Evolutionary conservation across 306 rosid species (phyloP).

Genomic region (Dalbergia cultrata): DNA sequence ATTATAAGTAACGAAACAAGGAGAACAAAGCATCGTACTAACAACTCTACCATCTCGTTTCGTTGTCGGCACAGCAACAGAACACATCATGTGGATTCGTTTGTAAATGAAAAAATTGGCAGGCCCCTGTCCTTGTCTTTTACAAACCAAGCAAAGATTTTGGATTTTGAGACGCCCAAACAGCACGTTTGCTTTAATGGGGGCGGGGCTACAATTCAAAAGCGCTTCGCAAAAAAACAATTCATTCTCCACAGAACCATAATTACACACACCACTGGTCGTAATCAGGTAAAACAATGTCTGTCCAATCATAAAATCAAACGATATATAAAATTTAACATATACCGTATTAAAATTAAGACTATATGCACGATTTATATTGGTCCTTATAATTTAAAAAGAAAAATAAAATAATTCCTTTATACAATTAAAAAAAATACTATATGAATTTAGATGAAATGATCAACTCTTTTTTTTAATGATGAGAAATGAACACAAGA

Average conservation of each 20-base stretch:
- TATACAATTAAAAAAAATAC: too few species aligned
- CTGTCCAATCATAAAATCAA: constrained; percentile 23
- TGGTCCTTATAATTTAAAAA: too few species aligned
- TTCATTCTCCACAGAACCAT: background rate
- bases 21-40: background rate
- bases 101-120: background rate
- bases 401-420: too few species aligned
- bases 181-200: background rate
- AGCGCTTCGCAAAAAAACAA: background rate
- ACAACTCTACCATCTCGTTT: constrained; percentile 1
- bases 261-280: constrained; percentile 4
- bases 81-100: constrained; percentile 24
- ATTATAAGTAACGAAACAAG: background rate
- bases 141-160: background rate
- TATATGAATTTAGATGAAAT: too few species aligned
- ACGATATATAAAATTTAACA: background rate
- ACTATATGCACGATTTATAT: too few species aligned
- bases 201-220: constrained; percentile 21
- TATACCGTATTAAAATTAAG: too few species aligned
- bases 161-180: background rate
- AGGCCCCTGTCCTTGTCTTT: background rate
- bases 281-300: constrained; percentile 4
- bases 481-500: too few species aligned
- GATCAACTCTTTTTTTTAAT: too few species aligned
- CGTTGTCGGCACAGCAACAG: background rate